Evolutionary conservation across 1,284 basidiomycete genomes (phyloP), one percentile per base, ranked within the genome.

Genomic region (Naganishia sp.): DNA sequence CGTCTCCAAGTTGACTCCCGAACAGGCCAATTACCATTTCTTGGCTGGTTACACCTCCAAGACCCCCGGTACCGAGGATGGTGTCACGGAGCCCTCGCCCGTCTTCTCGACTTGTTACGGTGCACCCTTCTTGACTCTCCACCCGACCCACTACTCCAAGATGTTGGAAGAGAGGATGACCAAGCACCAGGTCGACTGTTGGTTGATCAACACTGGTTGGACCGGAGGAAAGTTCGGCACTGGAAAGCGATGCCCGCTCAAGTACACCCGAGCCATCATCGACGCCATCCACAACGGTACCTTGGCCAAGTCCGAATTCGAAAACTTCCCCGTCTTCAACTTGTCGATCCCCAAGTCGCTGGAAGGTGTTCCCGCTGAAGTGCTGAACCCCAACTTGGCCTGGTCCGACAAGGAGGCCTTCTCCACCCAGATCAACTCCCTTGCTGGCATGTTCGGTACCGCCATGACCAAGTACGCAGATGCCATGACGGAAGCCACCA

Each of bases 161-260:
- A 99, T 99, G 96, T 85, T 99, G 72, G 93, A 95, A 10, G 89
- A 93, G 77, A 88, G 91, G 76, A 99, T 99, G 95, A 82, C 88
- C 67, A 86, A 89, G 81, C 85, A 91, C 83, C 87, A 92, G 70
- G 94, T 94, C 76, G 83, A 95, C 81, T 97, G 94, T 84, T 99
- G 92, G 92, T 86, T 99, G 76, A 92, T 99, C 86, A 98, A 99
- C 88, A 98, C 95, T 23, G 95, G 95, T 75, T 99, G 95, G 95
- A 90, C 91, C 66, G 89, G 91, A 69, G 95, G 95, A 79, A 94
- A 93, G 81, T 99, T 88, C 79, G 95, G 95, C 66, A 80, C 80
- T 41, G 81, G 79, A 47, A 90, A 90, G 81, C 90, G 94, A 71
- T 97, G 94, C 86, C 89, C 94, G 35, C 88, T 97, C 82, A 92